Evolutionary conservation across 2,329 filamentous ascomycete species (phyloP).

Genomic region (Aureobasidium lini): DNA sequence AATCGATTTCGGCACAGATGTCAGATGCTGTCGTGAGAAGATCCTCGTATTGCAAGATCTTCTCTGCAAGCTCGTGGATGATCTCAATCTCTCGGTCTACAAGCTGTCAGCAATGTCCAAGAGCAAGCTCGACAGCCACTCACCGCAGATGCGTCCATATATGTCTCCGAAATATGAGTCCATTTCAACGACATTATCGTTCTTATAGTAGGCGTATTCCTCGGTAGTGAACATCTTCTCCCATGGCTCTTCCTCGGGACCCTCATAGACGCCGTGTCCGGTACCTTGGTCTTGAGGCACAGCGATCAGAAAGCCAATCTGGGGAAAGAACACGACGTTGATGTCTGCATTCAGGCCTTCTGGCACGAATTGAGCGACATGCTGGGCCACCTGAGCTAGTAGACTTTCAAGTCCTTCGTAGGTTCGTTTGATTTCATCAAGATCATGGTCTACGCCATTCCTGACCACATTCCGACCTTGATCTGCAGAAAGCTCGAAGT

Average conservation of each 20-base stretch:
- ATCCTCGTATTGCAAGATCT: constrained; percentile 61
- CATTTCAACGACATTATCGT: constrained; percentile 68
- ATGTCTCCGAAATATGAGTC: constrained; percentile 78
- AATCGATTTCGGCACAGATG: constrained; percentile 77
- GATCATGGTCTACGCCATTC: constrained; percentile 60
- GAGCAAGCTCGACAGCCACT: constrained; percentile 18
- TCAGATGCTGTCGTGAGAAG: constrained; percentile 64
- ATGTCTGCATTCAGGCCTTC: constrained; percentile 45
- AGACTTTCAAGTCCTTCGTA: constrained; percentile 73
- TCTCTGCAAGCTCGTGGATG: constrained; percentile 65
- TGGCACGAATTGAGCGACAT: constrained; percentile 58
- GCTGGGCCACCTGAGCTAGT: constrained; percentile 58
- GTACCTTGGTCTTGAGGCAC: constrained; percentile 56
- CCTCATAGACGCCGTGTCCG: constrained; percentile 56
- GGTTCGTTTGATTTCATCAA: constrained; percentile 69
- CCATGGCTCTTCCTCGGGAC: constrained; percentile 58
- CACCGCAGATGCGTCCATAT: constrained; percentile 75
- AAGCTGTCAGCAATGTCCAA: not conserved
- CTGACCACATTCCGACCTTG: constrained; percentile 67
- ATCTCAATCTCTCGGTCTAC: constrained; percentile 84
- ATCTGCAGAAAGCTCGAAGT: constrained; percentile 69
- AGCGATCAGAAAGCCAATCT: constrained; percentile 81
- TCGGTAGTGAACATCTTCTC: constrained; percentile 66
- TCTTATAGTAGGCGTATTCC: constrained; percentile 77
- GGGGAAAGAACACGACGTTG: constrained; percentile 85